Percentiles rank a stretch among this genome's conserved stretches.
Conservation (phyloP, 2,329 filamentous ascomycete species). For the Botryotinia narcissicola region DNA sequence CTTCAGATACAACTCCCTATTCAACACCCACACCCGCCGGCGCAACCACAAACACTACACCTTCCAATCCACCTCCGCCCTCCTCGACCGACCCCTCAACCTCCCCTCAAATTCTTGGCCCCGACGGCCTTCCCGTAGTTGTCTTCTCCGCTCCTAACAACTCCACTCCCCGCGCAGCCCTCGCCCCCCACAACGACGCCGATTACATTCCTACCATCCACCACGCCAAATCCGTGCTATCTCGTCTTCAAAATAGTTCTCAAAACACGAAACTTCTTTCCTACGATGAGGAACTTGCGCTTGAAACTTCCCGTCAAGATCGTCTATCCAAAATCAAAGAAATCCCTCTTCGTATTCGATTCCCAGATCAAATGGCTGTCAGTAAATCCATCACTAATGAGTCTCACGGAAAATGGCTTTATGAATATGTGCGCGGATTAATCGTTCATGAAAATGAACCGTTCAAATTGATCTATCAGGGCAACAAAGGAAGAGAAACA, state of each 20-base stretch:
- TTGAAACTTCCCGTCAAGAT: conserved; percentile 62
- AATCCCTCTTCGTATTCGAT: conserved; percentile 75
- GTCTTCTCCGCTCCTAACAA: conserved; percentile 77
- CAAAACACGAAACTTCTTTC: conserved; percentile 78
- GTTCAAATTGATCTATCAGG: conserved; percentile 63
- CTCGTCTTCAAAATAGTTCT: conserved; percentile 56
- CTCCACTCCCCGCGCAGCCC: conserved; percentile 73
- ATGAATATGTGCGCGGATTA: conserved; percentile 69
- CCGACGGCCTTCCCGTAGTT: conserved; percentile 52
- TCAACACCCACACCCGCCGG: background rate
- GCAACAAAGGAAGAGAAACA: conserved; percentile 37
- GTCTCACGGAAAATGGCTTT: conserved; percentile 64
- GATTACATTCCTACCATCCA: conserved; percentile 75
- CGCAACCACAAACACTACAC: conserved; percentile 11
- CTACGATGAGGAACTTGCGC: conserved; percentile 75
- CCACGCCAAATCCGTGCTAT: conserved; percentile 73
- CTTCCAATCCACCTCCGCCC: background rate
- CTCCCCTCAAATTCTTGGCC: conserved; percentile 30
- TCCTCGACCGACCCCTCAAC: conserved; percentile 4
- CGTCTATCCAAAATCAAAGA: conserved; percentile 64
- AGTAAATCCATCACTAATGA: conserved; percentile 66
- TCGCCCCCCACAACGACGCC: conserved; percentile 63
- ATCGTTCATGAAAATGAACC: conserved; percentile 62
- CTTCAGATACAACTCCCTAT: conserved; percentile 6
- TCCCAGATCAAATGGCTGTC: conserved; percentile 77